These are phyloP conservation scores for Anacardium occidentale DNA, from an alignment of 345 rosid species.

Conservation along the genomic window DNA sequence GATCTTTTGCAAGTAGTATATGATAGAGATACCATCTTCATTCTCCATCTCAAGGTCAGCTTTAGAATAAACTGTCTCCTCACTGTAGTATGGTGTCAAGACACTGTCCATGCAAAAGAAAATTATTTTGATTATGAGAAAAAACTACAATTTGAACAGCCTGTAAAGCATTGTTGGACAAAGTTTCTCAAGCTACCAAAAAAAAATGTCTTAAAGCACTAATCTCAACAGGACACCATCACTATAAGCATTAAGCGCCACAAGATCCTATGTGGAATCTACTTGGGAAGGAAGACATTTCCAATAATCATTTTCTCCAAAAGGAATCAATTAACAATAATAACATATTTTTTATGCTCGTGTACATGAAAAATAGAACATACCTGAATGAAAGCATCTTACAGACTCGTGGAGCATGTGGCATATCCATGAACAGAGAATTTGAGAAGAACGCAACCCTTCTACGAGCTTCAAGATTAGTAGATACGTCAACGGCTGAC, in stretches of 20 bases:
- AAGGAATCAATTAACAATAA: neutral
- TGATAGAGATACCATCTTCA: slow-evolving; percentile 94
- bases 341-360: neutral
- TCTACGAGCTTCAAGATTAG: slow-evolving; percentile 95
- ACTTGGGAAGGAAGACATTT: neutral
- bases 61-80: slow-evolving; percentile 91
- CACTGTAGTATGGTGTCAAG: slow-evolving; percentile 95
- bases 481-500: slow-evolving; percentile 82
- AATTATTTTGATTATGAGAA: slow-evolving; percentile 9
- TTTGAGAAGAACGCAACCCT: slow-evolving; percentile 91
- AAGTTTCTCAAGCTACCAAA: slow-evolving; percentile 12
- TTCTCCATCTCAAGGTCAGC: slow-evolving; percentile 91
- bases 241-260: too few species aligned
- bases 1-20: slow-evolving; percentile 94
- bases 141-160: neutral
- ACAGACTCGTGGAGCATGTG: slow-evolving; percentile 87
- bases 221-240: neutral
- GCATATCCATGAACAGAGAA: slow-evolving; percentile 97
- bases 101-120: slow-evolving; percentile 55
- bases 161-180: neutral
- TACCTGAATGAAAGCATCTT: slow-evolving; percentile 95
- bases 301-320: slow-evolving; percentile 12
- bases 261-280: neutral
- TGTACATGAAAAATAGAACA: slow-evolving; percentile 11
- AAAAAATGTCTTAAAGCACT: neutral